phyloP scores from a whole-genome alignment of 225 moss, liverwort and hornwort genomes.

The Neckera pumila region DNA sequence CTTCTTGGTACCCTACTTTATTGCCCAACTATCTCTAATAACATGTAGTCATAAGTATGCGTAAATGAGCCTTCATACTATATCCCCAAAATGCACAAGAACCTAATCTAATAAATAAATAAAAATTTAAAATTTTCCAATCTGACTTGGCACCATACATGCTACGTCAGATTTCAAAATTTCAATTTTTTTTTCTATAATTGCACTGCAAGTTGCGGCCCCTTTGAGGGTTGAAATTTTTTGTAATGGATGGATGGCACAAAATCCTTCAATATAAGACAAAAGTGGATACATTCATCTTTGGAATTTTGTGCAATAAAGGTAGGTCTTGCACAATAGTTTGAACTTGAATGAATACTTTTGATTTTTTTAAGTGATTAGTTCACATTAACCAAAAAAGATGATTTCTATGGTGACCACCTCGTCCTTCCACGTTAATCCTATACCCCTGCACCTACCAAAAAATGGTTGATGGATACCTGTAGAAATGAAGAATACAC shows the following conservation, averaged over 20 bases:
- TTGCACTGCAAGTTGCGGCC: no score
- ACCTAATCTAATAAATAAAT: no score
- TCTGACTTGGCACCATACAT: no score
- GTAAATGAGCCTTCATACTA: background rate
- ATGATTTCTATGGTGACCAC: accelerated
- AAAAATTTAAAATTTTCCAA: no score
- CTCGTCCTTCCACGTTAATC: accelerated
- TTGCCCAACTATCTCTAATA: background rate
- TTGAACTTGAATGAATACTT: background rate
- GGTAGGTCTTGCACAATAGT: accelerated
- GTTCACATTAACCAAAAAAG: accelerated
- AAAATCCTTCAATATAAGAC: no score
- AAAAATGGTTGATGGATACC: accelerated
- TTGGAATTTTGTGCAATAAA: no score
- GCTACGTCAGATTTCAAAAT: no score
- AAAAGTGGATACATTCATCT: no score
- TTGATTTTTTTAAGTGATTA: background rate
- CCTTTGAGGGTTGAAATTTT: no score
- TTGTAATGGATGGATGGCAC: no score
- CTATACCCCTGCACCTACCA: accelerated
- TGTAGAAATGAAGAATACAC: background rate
- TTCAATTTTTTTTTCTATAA: no score
- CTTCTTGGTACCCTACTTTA: accelerated
- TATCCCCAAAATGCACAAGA: background rate
- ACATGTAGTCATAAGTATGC: accelerated